Base-by-base conservation (phyloP, 192 early-diverging fungal genomes). In the Paraglomus occultum region DNA sequence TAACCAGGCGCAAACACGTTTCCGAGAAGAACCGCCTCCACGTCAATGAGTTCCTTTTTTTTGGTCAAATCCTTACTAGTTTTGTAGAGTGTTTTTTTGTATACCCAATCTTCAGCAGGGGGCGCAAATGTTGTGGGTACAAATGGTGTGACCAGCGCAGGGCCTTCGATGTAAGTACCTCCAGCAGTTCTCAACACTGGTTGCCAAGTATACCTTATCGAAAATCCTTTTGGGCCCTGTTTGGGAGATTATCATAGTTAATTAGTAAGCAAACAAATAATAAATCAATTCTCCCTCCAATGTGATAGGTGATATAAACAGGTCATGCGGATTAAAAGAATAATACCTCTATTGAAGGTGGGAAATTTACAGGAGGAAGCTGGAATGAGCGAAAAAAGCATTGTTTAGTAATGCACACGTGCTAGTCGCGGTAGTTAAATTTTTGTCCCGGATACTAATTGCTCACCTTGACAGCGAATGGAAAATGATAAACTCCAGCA, bases 311-410 rank as follows among this genome's bases (percentile, higher is more conserved):
- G 44, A 7, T 31, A 22, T 49, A 23, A 12, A 1, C n/a, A 22
- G 12, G 22, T 4, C 62, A 8, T 78, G 75, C 17, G 31, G 31
- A 31, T 70, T 60, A 43, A 77, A 64, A 9, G 43, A 67, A 51
- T 73, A 77, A 8, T 71, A 77, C 79, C 50, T 80, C 79, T 39
- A 77, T 64, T 1, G 73, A 80, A 45, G 76, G 73, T 14, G 76
- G 79, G 61, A 72, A 77, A 39, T 80, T 77, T 17, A 80, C 67
- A 54, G 74, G 74, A 8, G 76, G 78, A 42, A 80, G 64, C 78
- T 80, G 12, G 7, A 51, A 51, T 17, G 9, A 22, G 42, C 9
- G 38, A 17, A 40, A 49, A 54, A 51, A 14, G 42, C 54, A 43
- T 43, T 44, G 39, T 43, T 31, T 40, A 60, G 40, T 38, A 42